Conservation (phyloP, 179 eudicot species). For the Silene coronaria region DNA sequence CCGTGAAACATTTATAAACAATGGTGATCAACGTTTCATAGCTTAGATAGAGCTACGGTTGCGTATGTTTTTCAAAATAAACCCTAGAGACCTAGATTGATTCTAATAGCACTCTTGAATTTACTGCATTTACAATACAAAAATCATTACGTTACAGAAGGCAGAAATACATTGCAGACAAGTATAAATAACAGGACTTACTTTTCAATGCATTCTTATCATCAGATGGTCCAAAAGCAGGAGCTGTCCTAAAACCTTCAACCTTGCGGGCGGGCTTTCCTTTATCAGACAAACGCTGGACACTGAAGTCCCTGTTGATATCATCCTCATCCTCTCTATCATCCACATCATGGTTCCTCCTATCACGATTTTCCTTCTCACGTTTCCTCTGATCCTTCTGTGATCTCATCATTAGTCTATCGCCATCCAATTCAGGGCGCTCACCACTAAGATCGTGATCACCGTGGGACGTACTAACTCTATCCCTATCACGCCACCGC, state of each 20-base stretch:
- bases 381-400: slow-evolving; percentile 79
- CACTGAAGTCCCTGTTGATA: slow-evolving; percentile 42
- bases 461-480: slow-evolving; percentile 39
- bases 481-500: slow-evolving; percentile 46
- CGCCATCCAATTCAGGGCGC: slow-evolving; percentile 67
- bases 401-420: slow-evolving; percentile 47
- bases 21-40: no score
- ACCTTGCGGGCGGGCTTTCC: slow-evolving; percentile 58
- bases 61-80: no score
- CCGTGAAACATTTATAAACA: no score
- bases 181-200: slow-evolving; percentile 32
- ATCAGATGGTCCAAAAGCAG: slow-evolving; percentile 38
- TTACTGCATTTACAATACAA: no score
- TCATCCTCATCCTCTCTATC: slow-evolving; percentile 64
- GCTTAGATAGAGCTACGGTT: no score
- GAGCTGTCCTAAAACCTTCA: slow-evolving; percentile 54
- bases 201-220: slow-evolving; percentile 67
- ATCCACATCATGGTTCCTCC: slow-evolving; percentile 53
- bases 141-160: neutral
- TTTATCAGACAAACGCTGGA: slow-evolving; percentile 57
- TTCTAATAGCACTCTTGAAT: no score
- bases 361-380: slow-evolving; percentile 66
- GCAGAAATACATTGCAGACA: slow-evolving; percentile 7
- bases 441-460: slow-evolving; percentile 57
- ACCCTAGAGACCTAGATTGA: no score